Evolutionary conservation across 169 alveolate genomes (phyloP).

Genomic region (Plasmodium vivax): DNA sequence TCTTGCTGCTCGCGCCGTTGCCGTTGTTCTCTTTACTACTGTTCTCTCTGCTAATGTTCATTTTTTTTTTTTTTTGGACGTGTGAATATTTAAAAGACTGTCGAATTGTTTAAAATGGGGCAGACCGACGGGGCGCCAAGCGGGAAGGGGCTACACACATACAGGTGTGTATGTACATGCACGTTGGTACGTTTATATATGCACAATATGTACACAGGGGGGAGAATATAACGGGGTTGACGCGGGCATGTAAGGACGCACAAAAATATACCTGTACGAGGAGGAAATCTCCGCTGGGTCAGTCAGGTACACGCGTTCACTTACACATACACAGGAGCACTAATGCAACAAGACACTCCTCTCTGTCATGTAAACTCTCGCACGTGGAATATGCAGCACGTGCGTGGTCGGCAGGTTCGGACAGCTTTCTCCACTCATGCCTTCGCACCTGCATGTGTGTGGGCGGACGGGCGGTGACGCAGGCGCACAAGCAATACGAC

Average conservation of each 20-base stretch:
- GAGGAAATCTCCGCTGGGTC: background rate
- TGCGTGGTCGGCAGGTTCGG: background rate
- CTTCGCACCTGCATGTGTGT: background rate
- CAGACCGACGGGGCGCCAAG: background rate
- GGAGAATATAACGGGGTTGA: background rate
- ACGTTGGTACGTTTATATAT: background rate
- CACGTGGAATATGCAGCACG: background rate
- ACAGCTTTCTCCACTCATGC: background rate
- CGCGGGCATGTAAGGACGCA: background rate
- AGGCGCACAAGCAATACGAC: background rate
- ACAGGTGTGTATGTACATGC: background rate
- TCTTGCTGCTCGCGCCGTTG: background rate
- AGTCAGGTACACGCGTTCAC: background rate
- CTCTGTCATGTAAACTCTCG: background rate
- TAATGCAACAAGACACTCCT: background rate
- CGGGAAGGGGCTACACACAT: background rate
- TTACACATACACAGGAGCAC: background rate
- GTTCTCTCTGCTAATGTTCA: no score
- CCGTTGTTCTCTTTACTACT: background rate
- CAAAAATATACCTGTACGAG: background rate
- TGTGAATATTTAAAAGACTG: background rate
- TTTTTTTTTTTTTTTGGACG: background rate
- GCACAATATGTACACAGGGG: background rate
- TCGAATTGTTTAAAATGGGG: conserved; percentile 6
- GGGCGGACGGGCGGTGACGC: background rate